phyloP scores from a whole-genome alignment of 2,329 filamentous ascomycete genomes.

The Moelleriella libera region DNA sequence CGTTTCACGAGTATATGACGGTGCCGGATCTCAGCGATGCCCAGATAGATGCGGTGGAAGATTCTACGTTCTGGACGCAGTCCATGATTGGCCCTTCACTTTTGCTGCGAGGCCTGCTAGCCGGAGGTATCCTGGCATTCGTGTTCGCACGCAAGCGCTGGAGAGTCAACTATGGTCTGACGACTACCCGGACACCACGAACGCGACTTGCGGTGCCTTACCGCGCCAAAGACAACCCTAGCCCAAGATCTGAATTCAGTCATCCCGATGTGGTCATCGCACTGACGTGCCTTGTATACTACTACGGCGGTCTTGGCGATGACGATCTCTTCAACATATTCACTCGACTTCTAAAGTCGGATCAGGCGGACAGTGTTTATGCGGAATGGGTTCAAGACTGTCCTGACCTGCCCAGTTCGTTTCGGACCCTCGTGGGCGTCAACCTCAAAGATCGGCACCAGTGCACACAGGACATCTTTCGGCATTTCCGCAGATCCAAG shows the following conservation, averaged over 20 bases:
- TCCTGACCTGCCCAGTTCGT: constrained; percentile 17
- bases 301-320: constrained; percentile 38
- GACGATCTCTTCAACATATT: constrained; percentile 34
- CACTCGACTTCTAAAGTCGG: constrained; percentile 28
- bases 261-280: constrained; percentile 44
- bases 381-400: constrained; percentile 27
- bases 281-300: constrained; percentile 41
- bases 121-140: constrained; percentile 35
- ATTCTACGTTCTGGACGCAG: constrained; percentile 15
- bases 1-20: constrained; percentile 30
- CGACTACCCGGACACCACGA: constrained; percentile 15
- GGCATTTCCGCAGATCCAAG: constrained; percentile 35
- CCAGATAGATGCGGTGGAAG: constrained; percentile 22
- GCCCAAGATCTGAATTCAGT: constrained; percentile 43
- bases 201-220: constrained; percentile 44
- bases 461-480: constrained; percentile 35
- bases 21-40: constrained; percentile 10
- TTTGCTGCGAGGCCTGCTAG: constrained; percentile 38
- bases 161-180: constrained; percentile 46
- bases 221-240: constrained; percentile 42
- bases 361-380: constrained; percentile 39
- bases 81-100: constrained; percentile 20
- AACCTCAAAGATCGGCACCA: constrained; percentile 42
- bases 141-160: constrained; percentile 40
- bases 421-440: constrained; percentile 30